Percentiles rank a stretch among this genome's conserved stretches.
phyloP scores from a whole-genome alignment of 306 rosid species.

The Vigna mungo region DNA sequence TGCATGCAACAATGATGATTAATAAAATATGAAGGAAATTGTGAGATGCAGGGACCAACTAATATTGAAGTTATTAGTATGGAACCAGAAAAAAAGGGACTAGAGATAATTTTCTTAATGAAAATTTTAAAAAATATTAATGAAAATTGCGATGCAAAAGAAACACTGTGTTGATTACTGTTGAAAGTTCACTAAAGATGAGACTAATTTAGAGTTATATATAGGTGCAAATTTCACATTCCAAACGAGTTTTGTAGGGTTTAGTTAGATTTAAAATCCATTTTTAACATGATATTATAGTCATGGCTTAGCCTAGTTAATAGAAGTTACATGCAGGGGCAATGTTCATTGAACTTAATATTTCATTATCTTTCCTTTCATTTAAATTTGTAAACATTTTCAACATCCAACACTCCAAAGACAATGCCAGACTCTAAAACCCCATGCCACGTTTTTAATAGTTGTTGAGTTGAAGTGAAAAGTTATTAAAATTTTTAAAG shows the following conservation, averaged over 20 bases:
- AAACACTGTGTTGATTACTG: too few relatives aligned
- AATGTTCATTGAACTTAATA: neutral
- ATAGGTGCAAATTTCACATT: too few relatives aligned
- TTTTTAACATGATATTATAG: too few relatives aligned
- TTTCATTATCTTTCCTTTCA: neutral
- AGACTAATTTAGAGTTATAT: too few relatives aligned
- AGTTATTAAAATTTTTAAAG: neutral
- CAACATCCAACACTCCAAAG: neutral
- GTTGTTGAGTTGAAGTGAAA: neutral
- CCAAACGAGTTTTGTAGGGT: too few relatives aligned
- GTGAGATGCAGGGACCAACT: neutral
- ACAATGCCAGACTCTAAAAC: neutral
- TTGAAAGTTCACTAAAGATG: too few relatives aligned
- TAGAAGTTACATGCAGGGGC: neutral
- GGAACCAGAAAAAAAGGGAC: too few relatives aligned
- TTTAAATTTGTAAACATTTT: neutral
- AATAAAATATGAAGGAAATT: neutral
- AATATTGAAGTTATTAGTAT: neutral
- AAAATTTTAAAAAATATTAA: too few relatives aligned
- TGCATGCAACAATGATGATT: neutral
- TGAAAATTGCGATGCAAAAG: too few relatives aligned
- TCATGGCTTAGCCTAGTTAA: neutral
- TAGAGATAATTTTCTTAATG: too few relatives aligned
- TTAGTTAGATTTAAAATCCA: too few relatives aligned
- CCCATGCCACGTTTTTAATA: neutral